A percentile compares a stretch with the other conserved stretches of the same genome.
Conservation (phyloP, 148 eudicot genomes). For the Chenopodium quinoa region DNA sequence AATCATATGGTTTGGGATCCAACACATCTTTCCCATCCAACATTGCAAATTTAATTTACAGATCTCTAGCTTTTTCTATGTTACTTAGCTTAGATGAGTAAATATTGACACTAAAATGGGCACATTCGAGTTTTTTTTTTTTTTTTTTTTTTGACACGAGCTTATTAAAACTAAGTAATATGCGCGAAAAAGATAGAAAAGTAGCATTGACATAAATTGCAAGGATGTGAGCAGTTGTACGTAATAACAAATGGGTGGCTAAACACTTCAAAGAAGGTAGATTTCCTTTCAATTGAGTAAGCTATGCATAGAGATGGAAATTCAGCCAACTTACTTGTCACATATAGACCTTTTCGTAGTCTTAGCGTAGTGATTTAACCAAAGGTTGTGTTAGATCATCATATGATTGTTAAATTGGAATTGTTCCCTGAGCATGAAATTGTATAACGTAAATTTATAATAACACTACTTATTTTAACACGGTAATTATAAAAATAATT, state of each 20-base stretch:
- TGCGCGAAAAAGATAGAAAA: too few relatives aligned
- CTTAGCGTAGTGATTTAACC: background rate
- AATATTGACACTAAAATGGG: background rate
- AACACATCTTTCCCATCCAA: background rate
- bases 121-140: too few relatives aligned
- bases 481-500: too few relatives aligned
- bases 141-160: too few relatives aligned
- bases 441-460: too few relatives aligned
- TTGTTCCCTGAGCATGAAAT: too few relatives aligned
- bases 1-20: constrained; percentile 1
- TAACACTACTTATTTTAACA: too few relatives aligned
- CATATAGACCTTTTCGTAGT: background rate
- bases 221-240: too few relatives aligned
- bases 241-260: background rate
- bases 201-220: too few relatives aligned
- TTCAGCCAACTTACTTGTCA: background rate
- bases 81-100: constrained; percentile 7
- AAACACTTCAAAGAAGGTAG: background rate
- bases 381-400: background rate
- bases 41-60: background rate
- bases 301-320: background rate
- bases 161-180: too few relatives aligned
- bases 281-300: background rate
- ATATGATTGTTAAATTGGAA: too few relatives aligned
- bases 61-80: background rate